These are phyloP conservation scores for Tetrapisispora pingtungensis DNA, from an alignment of 805 yeast species.

Conservation along the genomic window DNA sequence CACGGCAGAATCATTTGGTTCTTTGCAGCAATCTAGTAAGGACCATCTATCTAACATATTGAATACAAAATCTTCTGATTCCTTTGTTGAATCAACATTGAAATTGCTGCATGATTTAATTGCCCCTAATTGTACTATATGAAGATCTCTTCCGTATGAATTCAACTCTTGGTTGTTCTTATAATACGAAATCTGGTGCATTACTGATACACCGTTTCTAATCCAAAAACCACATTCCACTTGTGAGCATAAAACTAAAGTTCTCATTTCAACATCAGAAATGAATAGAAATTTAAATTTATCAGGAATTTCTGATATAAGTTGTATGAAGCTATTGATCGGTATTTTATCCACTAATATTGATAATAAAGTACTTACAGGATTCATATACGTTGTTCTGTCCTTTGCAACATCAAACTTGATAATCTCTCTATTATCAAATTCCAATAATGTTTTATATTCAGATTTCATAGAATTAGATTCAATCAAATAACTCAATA, in stretches of 20 bases:
- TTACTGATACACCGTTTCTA: conserved; percentile 52
- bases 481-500: conserved; percentile 19
- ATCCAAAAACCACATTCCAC: conserved; percentile 61
- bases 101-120: background rate
- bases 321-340: conserved; percentile 14
- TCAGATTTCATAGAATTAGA: conserved; percentile 20
- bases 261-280: conserved; percentile 49
- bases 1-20: conserved; percentile 25
- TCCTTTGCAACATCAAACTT: conserved; percentile 38
- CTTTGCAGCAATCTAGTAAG: conserved; percentile 39
- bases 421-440: conserved; percentile 18
- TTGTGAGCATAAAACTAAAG: conserved; percentile 52
- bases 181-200: conserved; percentile 43
- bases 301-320: conserved; percentile 7
- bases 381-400: conserved; percentile 48
- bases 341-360: conserved; percentile 25
- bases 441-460: conserved; percentile 18
- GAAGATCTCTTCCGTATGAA: conserved; percentile 65
- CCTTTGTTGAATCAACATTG: background rate
- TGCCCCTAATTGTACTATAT: conserved; percentile 52
- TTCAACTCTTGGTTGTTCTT: conserved; percentile 39
- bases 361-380: conserved; percentile 48
- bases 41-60: conserved; percentile 51
- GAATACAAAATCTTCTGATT: conserved; percentile 30
- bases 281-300: conserved; percentile 35